Percentiles rank a stretch among this genome's conserved stretches.
phyloP scores from a whole-genome alignment of 257 asterid species.

The Dorcoceras hygrometricum region DNA sequence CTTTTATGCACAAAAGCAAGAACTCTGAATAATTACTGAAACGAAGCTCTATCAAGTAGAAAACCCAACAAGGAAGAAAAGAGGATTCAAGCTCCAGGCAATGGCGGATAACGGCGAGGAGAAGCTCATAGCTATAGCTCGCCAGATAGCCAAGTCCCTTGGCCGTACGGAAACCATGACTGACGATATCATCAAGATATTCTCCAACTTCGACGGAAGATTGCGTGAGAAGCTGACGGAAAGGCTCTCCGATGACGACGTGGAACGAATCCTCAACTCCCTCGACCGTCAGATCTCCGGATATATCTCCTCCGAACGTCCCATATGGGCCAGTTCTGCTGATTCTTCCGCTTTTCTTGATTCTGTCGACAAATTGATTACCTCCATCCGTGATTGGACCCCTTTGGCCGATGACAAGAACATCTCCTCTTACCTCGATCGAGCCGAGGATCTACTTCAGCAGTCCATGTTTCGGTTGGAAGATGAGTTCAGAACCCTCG shows the following conservation, averaged over 20 bases:
- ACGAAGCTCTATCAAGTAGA: no score
- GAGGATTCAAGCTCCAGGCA: slow-evolving; percentile 19
- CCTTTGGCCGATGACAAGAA: slow-evolving; percentile 64
- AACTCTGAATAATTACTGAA: background rate
- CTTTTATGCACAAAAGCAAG: no score
- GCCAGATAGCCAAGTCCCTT: slow-evolving; percentile 92
- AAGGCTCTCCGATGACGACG: slow-evolving; percentile 54
- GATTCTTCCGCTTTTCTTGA: slow-evolving; percentile 59
- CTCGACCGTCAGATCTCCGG: slow-evolving; percentile 82
- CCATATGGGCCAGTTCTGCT: slow-evolving; percentile 66
- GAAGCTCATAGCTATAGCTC: slow-evolving; percentile 57
- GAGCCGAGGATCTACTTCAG: slow-evolving; percentile 86
- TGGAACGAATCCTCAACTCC: slow-evolving; percentile 60
- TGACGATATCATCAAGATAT: slow-evolving; percentile 84
- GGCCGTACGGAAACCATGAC: slow-evolving; percentile 90
- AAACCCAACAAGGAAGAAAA: no score
- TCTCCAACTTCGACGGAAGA: slow-evolving; percentile 87
- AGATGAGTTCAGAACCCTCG: slow-evolving; percentile 71
- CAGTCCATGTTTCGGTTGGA: slow-evolving; percentile 87
- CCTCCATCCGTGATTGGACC: slow-evolving; percentile 62
- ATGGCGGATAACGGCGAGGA: slow-evolving; percentile 83
- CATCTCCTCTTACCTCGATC: slow-evolving; percentile 70
- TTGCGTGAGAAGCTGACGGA: slow-evolving; percentile 76
- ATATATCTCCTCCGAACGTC: slow-evolving; percentile 43
- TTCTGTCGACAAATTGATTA: slow-evolving; percentile 55